Evolutionary conservation across 257 asterid genomes (phyloP).

Genomic region (Solanum chaucha): DNA sequence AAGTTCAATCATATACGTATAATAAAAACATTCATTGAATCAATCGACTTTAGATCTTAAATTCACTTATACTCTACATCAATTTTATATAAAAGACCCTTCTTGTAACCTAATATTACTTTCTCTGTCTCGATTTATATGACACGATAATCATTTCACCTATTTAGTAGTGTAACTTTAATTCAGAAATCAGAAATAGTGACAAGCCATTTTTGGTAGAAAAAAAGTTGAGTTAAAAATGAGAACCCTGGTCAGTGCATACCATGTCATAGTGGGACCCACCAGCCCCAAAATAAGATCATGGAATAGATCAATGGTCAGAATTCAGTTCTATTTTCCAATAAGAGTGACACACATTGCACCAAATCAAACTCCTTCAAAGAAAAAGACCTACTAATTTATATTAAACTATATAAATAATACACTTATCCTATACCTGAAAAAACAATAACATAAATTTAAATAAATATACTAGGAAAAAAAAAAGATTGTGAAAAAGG

Average conservation of each 20-base stretch:
- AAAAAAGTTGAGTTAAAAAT: neutral
- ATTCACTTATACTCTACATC: neutral
- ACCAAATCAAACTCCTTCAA: neutral
- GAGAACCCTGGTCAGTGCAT: slow-evolving; percentile 18
- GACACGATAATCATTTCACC: neutral
- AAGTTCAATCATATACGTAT: too few species aligned
- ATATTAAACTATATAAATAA: neutral
- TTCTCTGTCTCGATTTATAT: neutral
- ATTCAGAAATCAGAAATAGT: neutral
- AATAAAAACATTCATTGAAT: too few species aligned
- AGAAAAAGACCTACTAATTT: neutral
- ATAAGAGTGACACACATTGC: slow-evolving; percentile 15
- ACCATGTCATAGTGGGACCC: slow-evolving; percentile 31
- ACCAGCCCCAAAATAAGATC: slow-evolving; percentile 6
- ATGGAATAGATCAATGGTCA: slow-evolving; percentile 25
- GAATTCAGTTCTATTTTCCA: slow-evolving; percentile 15
- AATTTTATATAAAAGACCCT: too few species aligned
- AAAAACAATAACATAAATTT: neutral
- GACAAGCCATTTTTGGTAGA: neutral
- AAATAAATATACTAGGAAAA: neutral
- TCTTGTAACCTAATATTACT: too few species aligned
- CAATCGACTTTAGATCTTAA: too few species aligned
- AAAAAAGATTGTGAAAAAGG: neutral
- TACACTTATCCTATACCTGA: neutral
- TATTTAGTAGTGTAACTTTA: neutral